Percentiles rank a stretch among this genome's conserved stretches.
These are phyloP conservation scores for Trichocladium uniseriatum DNA, from an alignment of 495 filamentous ascomycete species.

Conservation along the genomic window DNA sequence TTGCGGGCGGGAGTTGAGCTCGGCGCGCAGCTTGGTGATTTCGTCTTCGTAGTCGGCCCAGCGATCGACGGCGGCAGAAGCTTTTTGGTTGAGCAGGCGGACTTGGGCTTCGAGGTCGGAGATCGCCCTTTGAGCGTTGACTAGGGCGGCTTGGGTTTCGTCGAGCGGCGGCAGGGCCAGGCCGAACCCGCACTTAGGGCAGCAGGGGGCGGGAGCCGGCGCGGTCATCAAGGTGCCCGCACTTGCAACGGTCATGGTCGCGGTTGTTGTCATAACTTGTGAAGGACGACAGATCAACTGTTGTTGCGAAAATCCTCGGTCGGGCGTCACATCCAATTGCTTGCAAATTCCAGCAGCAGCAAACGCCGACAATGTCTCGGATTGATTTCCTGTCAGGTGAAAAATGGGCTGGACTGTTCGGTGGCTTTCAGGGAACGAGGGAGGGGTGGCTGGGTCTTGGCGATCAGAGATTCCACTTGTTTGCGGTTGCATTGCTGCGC, in stretches of 20 bases:
- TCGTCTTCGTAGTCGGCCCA: slow-evolving; percentile 95
- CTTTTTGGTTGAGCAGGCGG: slow-evolving; percentile 62
- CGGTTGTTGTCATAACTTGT: slow-evolving; percentile 1
- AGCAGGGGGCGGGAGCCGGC: slow-evolving; percentile 19
- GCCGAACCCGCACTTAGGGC: slow-evolving; percentile 33
- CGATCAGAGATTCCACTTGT: background rate
- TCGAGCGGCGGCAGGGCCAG: slow-evolving; percentile 23
- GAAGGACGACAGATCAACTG: background rate
- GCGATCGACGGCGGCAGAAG: slow-evolving; percentile 65
- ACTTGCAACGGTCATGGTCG: slow-evolving; percentile 3
- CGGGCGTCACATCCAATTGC: no score
- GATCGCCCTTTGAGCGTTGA: slow-evolving; percentile 58
- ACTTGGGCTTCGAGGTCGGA: slow-evolving; percentile 77
- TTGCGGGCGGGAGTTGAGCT: slow-evolving; percentile 14
- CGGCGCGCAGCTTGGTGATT: slow-evolving; percentile 54
- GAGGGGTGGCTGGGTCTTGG: slow-evolving; percentile 10
- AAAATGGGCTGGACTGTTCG: background rate
- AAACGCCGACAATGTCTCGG: background rate
- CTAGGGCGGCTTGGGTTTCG: slow-evolving; percentile 42
- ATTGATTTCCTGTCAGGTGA: background rate
- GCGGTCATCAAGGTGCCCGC: slow-evolving; percentile 8
- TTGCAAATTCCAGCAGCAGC: background rate
- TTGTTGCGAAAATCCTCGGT: no score
- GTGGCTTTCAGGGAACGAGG: background rate
- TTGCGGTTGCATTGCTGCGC: slow-evolving; percentile 4